Evolutionary conservation across 805 yeast genomes (phyloP).

Genomic region (Yamadazyma insecticola): DNA sequence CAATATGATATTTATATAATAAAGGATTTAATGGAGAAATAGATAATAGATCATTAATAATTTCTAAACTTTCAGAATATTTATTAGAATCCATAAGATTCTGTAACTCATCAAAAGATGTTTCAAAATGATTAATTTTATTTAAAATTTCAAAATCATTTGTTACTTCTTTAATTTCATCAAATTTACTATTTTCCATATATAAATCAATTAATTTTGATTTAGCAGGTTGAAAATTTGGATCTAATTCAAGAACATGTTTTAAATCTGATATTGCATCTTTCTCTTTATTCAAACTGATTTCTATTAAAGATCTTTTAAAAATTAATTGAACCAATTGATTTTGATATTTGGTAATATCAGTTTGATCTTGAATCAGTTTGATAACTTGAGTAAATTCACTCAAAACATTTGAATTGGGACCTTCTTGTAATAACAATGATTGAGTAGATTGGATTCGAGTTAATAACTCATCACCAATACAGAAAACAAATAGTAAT

Average conservation of each 20-base stretch:
- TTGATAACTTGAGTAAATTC: conserved; percentile 18
- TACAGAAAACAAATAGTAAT: too few species aligned
- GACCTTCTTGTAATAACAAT: conserved; percentile 24
- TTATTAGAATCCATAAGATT: conserved; percentile 1
- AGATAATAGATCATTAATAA: conserved; percentile 18
- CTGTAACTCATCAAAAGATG: neutral
- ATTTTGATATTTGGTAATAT: conserved; percentile 24
- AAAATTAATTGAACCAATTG: conserved; percentile 48
- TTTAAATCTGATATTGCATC: conserved; percentile 52
- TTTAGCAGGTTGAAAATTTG: conserved; percentile 44
- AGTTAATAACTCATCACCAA: too few species aligned
- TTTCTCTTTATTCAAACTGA: conserved; percentile 50
- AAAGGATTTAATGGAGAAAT: conserved; percentile 41
- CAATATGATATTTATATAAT: conserved; percentile 16
- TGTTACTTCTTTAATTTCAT: conserved; percentile 14
- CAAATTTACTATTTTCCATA: conserved; percentile 49
- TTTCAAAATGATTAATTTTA: conserved; percentile 15
- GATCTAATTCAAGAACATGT: conserved; percentile 39
- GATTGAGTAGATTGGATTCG: conserved; percentile 15
- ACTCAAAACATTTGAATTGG: conserved; percentile 21
- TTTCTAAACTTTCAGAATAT: conserved; percentile 6
- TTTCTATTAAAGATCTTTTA: conserved; percentile 58
- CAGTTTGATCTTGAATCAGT: conserved; percentile 12
- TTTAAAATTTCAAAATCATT: conserved; percentile 10
- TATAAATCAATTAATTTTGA: conserved; percentile 45